phyloP scores from a whole-genome alignment of 2,329 filamentous ascomycete species.

The Penicillium sp. region DNA sequence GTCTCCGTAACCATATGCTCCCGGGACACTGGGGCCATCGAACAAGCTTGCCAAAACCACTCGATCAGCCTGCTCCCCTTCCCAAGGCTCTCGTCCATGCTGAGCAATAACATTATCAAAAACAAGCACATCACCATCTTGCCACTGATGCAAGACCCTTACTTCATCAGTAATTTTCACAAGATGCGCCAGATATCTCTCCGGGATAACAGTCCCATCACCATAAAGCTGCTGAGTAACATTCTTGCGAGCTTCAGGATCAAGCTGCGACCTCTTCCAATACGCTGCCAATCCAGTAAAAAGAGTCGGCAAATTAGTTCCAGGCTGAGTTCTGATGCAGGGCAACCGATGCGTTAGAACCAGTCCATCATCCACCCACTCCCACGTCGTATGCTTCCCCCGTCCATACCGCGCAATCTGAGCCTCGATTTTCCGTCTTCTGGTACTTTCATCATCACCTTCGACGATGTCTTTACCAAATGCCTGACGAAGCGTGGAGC shows the following conservation, averaged over 20 bases:
- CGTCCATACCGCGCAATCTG: slow-evolving; percentile 51
- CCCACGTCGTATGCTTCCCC: slow-evolving; percentile 49
- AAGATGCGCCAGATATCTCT: slow-evolving; percentile 45
- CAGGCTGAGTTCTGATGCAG: slow-evolving; percentile 49
- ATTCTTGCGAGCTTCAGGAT: slow-evolving; percentile 28
- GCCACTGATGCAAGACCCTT: slow-evolving; percentile 51
- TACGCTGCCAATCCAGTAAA: slow-evolving; percentile 51
- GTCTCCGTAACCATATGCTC: slow-evolving; percentile 43
- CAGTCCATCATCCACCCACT: slow-evolving; percentile 49
- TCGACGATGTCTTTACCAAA: slow-evolving; percentile 52
- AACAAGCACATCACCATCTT: slow-evolving; percentile 50
- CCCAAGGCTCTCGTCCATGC: slow-evolving; percentile 52
- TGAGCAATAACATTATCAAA: slow-evolving; percentile 53
- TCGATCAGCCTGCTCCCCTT: slow-evolving; percentile 48
- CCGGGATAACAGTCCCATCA: slow-evolving; percentile 50
- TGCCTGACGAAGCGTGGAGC: slow-evolving; percentile 48
- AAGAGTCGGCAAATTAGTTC: slow-evolving; percentile 47
- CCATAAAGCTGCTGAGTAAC: slow-evolving; percentile 46
- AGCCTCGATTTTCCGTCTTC: slow-evolving; percentile 48
- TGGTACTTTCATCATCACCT: slow-evolving; percentile 44
- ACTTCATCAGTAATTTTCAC: slow-evolving; percentile 52
- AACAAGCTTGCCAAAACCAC: slow-evolving; percentile 51
- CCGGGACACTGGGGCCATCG: slow-evolving; percentile 48
- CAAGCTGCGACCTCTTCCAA: slow-evolving; percentile 38
- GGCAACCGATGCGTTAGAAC: slow-evolving; percentile 49